Conservation (phyloP, 1,284 basidiomycete genomes). For the Cryptococcus hybrid region DNA sequence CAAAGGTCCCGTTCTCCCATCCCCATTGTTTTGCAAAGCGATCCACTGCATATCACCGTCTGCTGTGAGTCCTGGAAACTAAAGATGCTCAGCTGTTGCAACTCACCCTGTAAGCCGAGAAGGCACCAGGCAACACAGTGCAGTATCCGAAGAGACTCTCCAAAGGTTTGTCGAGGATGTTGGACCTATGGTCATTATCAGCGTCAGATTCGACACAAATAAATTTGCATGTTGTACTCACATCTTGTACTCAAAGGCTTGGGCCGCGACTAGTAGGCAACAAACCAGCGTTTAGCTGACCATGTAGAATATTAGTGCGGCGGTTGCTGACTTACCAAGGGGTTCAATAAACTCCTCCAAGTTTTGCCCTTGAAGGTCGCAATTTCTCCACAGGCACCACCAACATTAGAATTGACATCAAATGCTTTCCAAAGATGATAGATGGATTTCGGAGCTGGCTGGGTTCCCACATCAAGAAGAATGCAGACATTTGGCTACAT, state of each 20-base stretch:
- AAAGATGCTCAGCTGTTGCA: conserved; percentile 28
- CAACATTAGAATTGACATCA: conserved; percentile 88
- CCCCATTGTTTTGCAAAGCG: conserved; percentile 71
- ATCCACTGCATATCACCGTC: conserved; percentile 30
- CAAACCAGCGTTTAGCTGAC: background rate
- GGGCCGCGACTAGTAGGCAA: conserved; percentile 68
- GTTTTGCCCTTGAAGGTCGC: conserved; percentile 86
- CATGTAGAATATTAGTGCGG: background rate
- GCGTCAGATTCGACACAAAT: background rate
- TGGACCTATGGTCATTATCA: conserved; percentile 52
- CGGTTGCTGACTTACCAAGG: conserved; percentile 57
- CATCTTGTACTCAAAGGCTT: conserved; percentile 89
- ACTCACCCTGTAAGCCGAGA: conserved; percentile 71
- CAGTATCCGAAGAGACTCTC: conserved; percentile 91
- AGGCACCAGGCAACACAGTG: conserved; percentile 78
- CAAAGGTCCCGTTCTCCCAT: conserved; percentile 75
- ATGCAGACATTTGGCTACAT: conserved; percentile 61
- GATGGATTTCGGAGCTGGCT: conserved; percentile 71
- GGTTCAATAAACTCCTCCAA: conserved; percentile 77
- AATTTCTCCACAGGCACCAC: conserved; percentile 93
- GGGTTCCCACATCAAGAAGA: conserved; percentile 87
- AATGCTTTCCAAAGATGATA: conserved; percentile 95
- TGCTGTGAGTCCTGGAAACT: background rate
- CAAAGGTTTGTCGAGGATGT: conserved; percentile 92
- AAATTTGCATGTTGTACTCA: background rate